These are phyloP conservation scores for Xenoacremonium recifei DNA, from an alignment of 2,329 filamentous ascomycete species.

Conservation along the genomic window DNA sequence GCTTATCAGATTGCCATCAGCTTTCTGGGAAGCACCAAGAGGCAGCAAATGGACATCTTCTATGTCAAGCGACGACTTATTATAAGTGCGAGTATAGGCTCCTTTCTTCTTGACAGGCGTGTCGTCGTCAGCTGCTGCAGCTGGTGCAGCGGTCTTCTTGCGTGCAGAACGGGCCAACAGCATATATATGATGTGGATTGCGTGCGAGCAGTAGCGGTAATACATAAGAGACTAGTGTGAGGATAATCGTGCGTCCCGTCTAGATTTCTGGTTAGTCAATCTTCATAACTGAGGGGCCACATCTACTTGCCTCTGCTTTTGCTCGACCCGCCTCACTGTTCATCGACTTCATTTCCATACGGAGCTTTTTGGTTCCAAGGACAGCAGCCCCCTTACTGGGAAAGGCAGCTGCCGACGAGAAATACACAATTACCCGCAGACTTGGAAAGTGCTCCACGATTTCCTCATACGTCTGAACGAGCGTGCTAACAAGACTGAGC, in stretches of 20 bases:
- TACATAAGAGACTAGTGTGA: neutral
- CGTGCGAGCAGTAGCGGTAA: neutral
- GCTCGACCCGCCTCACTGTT: no score
- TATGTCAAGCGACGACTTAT: neutral
- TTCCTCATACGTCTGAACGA: neutral
- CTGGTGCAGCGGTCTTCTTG: neutral
- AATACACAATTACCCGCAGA: neutral
- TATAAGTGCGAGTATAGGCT: neutral
- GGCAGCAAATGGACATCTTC: neutral
- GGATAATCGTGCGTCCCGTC: neutral
- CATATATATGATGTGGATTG: neutral
- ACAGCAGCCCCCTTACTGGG: neutral
- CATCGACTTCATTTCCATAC: no score
- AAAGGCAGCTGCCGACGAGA: neutral
- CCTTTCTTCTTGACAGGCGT: neutral
- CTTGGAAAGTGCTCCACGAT: neutral
- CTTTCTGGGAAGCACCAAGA: neutral
- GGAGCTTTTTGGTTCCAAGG: neutral
- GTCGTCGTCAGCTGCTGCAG: neutral
- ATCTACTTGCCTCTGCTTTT: neutral
- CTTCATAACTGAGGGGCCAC: neutral
- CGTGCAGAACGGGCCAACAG: no score
- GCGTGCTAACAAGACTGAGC: neutral
- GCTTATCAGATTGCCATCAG: neutral
- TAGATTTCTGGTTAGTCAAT: neutral